A percentile compares a stretch with the other conserved stretches of the same genome.
Evolutionary conservation across 2,329 filamentous ascomycete species (phyloP).

Genomic region (Penicillium carneum): DNA sequence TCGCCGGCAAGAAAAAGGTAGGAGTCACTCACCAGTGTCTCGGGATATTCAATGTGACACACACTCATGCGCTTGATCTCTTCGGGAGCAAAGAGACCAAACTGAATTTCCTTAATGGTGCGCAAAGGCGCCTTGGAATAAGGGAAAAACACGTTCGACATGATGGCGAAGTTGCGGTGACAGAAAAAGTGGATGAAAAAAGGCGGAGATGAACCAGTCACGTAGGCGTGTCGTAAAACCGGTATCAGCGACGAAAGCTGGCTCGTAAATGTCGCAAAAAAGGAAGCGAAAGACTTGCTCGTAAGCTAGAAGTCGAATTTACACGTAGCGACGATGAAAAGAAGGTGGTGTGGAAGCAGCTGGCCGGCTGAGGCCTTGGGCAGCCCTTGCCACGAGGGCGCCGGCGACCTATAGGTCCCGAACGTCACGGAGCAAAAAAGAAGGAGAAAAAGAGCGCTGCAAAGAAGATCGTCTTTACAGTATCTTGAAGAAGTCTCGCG

Average conservation of each 20-base stretch:
- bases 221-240: slow-evolving; percentile 23
- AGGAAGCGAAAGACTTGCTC: slow-evolving; percentile 26
- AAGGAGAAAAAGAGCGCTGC: slow-evolving; percentile 40
- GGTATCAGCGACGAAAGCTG: slow-evolving; percentile 26
- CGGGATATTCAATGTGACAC: slow-evolving; percentile 93
- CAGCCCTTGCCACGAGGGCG: slow-evolving; percentile 59
- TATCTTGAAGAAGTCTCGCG: slow-evolving; percentile 49
- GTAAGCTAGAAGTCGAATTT: slow-evolving; percentile 23
- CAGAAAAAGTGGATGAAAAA: slow-evolving; percentile 23
- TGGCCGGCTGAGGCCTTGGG: slow-evolving; percentile 55
- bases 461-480: slow-evolving; percentile 36
- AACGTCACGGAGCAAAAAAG: slow-evolving; percentile 46
- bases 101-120: slow-evolving; percentile 98
- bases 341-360: slow-evolving; percentile 43
- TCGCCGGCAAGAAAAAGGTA: background rate
- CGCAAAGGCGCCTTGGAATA: slow-evolving; percentile 95
- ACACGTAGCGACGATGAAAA: slow-evolving; percentile 43
- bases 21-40: slow-evolving; percentile 76
- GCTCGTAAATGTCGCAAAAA: slow-evolving; percentile 30
- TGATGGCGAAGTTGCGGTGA: slow-evolving; percentile 59
- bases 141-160: slow-evolving; percentile 91
- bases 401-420: slow-evolving; percentile 50
- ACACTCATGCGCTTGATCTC: slow-evolving; percentile 99
- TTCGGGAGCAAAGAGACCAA: slow-evolving; percentile 94
- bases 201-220: slow-evolving; percentile 21